Conservation (phyloP, 1,284 basidiomycete species). For the Naganishia liquefaciens region DNA sequence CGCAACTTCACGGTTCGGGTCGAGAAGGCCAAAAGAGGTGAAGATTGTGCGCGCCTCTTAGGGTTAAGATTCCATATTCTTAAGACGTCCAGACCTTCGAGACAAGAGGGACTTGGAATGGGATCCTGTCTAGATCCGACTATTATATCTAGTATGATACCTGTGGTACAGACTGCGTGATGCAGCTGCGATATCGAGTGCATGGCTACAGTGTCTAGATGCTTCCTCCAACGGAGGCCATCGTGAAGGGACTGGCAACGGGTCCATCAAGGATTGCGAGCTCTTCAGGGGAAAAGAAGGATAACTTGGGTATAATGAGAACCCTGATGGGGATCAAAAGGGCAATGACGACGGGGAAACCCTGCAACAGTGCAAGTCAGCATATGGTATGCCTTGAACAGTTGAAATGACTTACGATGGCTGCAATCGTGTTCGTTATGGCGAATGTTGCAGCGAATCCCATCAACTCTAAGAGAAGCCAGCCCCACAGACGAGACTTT, state of each 20-base stretch:
- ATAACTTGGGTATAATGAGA: conserved; percentile 69
- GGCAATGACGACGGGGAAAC: conserved; percentile 84
- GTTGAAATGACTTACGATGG: conserved; percentile 45
- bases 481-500: conserved; percentile 73
- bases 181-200: neutral
- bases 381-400: neutral
- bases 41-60: too few species aligned
- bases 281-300: conserved; percentile 74
- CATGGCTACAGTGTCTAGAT: conserved; percentile 28
- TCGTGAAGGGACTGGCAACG: conserved; percentile 62
- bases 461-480: conserved; percentile 74
- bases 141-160: neutral
- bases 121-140: too few species aligned
- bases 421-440: conserved; percentile 83
- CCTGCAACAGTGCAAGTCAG: conserved; percentile 52
- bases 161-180: neutral
- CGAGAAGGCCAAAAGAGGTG: too few species aligned
- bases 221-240: conserved; percentile 32
- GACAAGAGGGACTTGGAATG: too few species aligned
- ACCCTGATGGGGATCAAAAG: conserved; percentile 80
- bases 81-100: too few species aligned
- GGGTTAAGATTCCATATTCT: too few species aligned
- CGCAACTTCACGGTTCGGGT: too few species aligned
- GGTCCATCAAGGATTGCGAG: conserved; percentile 82
- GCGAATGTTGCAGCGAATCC: conserved; percentile 89